Percentiles rank a stretch among this genome's conserved stretches.
phyloP scores from a whole-genome alignment of 306 rosid genomes.

The Pyrus bretschneideri region DNA sequence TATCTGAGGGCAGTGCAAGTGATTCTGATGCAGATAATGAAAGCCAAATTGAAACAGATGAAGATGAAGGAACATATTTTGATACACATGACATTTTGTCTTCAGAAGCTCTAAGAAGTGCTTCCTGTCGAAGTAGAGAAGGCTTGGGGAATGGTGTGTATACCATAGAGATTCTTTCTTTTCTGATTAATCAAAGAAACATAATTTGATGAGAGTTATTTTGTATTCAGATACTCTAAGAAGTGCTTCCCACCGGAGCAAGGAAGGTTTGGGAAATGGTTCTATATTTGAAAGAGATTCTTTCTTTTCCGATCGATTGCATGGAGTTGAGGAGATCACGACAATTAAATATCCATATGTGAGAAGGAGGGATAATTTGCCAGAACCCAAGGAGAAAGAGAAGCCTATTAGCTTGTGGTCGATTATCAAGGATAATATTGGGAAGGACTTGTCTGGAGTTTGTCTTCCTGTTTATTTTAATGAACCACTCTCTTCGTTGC shows the following conservation, averaged over 20 bases:
- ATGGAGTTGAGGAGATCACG: constrained; percentile 54
- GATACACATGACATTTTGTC: constrained; percentile 82
- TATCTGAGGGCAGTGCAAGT: constrained; percentile 91
- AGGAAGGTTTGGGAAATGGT: constrained; percentile 65
- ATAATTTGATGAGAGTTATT: constrained; percentile 62
- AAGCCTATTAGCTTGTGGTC: constrained; percentile 94
- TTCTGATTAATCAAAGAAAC: constrained; percentile 33
- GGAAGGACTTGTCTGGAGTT: constrained; percentile 98
- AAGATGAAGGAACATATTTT: constrained; percentile 79
- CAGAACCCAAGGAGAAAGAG: constrained; percentile 94
- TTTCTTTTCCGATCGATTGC: constrained; percentile 51
- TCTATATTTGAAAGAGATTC: constrained; percentile 55
- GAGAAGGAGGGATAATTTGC: constrained; percentile 82
- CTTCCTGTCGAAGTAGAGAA: constrained; percentile 87
- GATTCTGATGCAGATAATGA: constrained; percentile 88
- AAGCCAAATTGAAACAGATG: constrained; percentile 93
- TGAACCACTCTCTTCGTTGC: constrained; percentile 95
- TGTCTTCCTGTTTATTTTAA: constrained; percentile 99
- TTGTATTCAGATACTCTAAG: constrained; percentile 73
- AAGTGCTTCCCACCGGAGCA: constrained; percentile 86
- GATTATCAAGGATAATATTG: constrained; percentile 94
- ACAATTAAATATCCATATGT: constrained; percentile 64
- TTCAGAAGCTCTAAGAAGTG: constrained; percentile 90
- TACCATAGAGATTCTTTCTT: constrained; percentile 43
- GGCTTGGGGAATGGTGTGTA: constrained; percentile 43